Percentiles rank a stretch among this genome's conserved stretches.
phyloP scores from a whole-genome alignment of 257 asterid genomes.

The Fraxinus pennsylvanica region DNA sequence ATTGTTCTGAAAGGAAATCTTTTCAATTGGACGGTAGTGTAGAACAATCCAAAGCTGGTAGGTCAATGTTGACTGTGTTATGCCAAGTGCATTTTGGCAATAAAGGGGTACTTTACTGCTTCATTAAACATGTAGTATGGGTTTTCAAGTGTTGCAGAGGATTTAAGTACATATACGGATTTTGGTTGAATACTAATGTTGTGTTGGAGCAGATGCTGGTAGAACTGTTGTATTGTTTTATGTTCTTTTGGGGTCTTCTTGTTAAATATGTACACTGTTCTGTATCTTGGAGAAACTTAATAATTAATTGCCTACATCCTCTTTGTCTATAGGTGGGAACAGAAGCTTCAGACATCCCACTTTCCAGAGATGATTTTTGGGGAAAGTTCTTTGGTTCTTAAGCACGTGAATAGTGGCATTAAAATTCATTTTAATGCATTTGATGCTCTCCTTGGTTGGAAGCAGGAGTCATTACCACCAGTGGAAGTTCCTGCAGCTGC shows the following conservation, averaged over 20 bases:
- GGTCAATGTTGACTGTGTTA: background rate
- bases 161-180: background rate
- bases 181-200: background rate
- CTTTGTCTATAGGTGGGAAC: conserved; percentile 80
- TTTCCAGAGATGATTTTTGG: conserved; percentile 98
- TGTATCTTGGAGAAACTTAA: background rate
- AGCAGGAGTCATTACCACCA: conserved; percentile 82
- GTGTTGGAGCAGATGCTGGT: conserved; percentile 4
- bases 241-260: background rate
- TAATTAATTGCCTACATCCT: conserved; percentile 5
- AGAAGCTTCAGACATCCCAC: conserved; percentile 79
- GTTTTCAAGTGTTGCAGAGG: conserved; percentile 10
- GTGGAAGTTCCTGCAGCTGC: conserved; percentile 99
- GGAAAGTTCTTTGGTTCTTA: conserved; percentile 72
- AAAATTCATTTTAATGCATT: conserved; percentile 75
- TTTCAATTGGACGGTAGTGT: background rate
- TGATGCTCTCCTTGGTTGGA: conserved; percentile 95
- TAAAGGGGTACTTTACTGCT: background rate
- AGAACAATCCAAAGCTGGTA: background rate
- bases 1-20: background rate
- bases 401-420: conserved; percentile 67
- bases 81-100: background rate
- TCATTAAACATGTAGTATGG: conserved; percentile 1
- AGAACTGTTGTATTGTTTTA: background rate
- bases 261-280: conserved; percentile 14